Evolutionary conservation across 306 rosid species (phyloP).

Genomic region (Quercus alba): DNA sequence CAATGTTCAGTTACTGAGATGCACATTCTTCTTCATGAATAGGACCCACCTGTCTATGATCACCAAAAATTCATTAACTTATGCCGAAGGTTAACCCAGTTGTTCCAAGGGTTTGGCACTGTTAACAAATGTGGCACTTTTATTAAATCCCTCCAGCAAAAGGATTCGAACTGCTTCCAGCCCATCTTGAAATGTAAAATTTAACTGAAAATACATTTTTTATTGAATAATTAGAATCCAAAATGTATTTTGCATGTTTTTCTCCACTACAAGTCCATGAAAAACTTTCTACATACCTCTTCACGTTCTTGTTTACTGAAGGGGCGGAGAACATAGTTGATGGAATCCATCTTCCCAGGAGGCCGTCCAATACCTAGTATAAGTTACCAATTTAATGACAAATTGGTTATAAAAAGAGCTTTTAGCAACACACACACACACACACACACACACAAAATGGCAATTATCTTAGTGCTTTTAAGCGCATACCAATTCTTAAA

Average conservation of each 20-base stretch:
- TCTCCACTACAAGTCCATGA: background rate
- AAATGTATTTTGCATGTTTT: background rate
- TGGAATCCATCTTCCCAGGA: slow-evolving; percentile 71
- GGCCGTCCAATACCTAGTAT: slow-evolving; percentile 52
- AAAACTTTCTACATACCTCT: slow-evolving; percentile 47
- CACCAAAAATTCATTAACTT: background rate
- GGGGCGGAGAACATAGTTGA: slow-evolving; percentile 70
- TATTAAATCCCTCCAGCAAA: slow-evolving; percentile 78
- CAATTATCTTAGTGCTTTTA: slow-evolving; percentile 7
- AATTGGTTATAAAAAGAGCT: background rate
- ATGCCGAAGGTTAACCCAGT: slow-evolving; percentile 24
- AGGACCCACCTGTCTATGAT: background rate
- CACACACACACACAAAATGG: background rate
- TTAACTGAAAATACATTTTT: slow-evolving; percentile 50
- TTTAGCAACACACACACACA: background rate
- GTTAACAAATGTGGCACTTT: slow-evolving; percentile 60
- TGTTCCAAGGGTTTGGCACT: slow-evolving; percentile 47
- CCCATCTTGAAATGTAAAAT: slow-evolving; percentile 71
- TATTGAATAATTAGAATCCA: slow-evolving; percentile 17
- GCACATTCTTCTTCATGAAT: background rate
- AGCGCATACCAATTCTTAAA: slow-evolving; percentile 61
- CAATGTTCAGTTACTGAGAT: background rate
- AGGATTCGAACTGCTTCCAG: slow-evolving; percentile 72
- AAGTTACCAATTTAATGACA: background rate
- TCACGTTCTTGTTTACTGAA: slow-evolving; percentile 74